phyloP scores from a whole-genome alignment of 208 protist genomes.

The Leptomonas pyrrhocoris region DNA sequence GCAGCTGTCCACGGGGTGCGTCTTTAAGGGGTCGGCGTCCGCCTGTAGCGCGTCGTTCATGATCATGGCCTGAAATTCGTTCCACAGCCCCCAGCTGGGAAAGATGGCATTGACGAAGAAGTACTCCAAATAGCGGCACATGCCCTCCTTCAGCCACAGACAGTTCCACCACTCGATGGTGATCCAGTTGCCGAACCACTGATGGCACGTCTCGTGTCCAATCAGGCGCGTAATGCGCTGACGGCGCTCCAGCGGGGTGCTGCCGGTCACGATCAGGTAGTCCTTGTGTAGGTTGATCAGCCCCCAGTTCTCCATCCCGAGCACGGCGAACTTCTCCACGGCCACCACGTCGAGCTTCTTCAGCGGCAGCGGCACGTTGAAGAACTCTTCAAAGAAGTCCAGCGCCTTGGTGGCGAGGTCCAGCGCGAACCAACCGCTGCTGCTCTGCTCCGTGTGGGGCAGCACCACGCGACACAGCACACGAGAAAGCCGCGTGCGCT shows the following conservation, averaged over 20 bases:
- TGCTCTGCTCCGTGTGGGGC: conserved; percentile 31
- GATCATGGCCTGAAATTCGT: conserved; percentile 51
- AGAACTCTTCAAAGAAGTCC: conserved; percentile 89
- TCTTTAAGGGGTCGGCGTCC: conserved; percentile 41
- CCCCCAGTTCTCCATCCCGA: conserved; percentile 93
- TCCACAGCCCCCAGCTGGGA: conserved; percentile 86
- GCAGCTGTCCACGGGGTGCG: conserved; percentile 56
- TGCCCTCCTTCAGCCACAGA: conserved; percentile 98
- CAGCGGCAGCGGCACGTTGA: conserved; percentile 85
- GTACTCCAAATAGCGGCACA: conserved; percentile 95
- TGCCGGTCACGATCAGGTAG: conserved; percentile 66
- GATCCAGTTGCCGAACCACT: conserved; percentile 95
- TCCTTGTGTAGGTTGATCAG: conserved; percentile 84
- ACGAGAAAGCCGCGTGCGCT: conserved; percentile 33
- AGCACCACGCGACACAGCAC: conserved; percentile 71
- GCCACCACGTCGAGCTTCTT: conserved; percentile 89
- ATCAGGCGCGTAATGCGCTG: conserved; percentile 91
- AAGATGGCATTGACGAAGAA: conserved; percentile 76
- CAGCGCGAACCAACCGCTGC: conserved; percentile 84
- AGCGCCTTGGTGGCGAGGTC: conserved; percentile 87
- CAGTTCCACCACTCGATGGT: conserved; percentile 95
- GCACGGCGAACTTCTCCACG: conserved; percentile 36
- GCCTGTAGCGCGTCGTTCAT: conserved; percentile 45
- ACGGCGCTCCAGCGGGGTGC: conserved; percentile 52
- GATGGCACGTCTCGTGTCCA: conserved; percentile 94